Evolutionary conservation across 495 filamentous ascomycete genomes (phyloP).

Genomic region (Aspergillus mulundensis): DNA sequence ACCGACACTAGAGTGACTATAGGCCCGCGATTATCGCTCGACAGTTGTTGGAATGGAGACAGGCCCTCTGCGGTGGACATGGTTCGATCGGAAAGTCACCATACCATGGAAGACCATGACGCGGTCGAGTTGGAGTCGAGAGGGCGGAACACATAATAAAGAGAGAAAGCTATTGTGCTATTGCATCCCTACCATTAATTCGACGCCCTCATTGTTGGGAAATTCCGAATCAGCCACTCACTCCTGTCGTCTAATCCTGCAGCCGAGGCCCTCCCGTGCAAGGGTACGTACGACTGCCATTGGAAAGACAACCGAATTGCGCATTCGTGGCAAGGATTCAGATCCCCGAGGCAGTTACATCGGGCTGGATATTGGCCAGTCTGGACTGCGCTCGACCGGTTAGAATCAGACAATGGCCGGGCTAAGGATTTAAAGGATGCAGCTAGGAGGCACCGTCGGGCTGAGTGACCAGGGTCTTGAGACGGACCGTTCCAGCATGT

Average conservation of each 20-base stretch:
- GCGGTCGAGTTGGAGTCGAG: not conserved
- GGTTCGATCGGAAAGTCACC: not conserved
- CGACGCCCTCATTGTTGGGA: not conserved
- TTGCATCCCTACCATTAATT: not conserved
- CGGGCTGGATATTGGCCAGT: not conserved
- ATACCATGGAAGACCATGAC: not conserved
- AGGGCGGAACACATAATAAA: not conserved
- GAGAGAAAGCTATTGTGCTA: not conserved
- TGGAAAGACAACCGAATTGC: not conserved
- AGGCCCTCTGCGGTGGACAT: conserved; percentile 17
- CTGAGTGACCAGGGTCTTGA: not conserved
- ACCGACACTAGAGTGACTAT: conserved; percentile 23
- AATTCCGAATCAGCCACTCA: not conserved
- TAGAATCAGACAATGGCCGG: not conserved
- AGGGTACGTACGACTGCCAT: not conserved
- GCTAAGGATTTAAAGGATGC: not conserved
- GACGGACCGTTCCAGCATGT: not conserved
- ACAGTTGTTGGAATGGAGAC: conserved; percentile 16
- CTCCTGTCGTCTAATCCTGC: not conserved
- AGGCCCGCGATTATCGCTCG: conserved; percentile 20
- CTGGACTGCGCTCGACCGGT: not conserved
- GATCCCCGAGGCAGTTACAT: not conserved
- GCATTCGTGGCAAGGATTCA: not conserved
- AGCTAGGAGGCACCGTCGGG: not conserved
- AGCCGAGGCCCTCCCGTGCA: not conserved